Base-by-base conservation (phyloP, 805 yeast genomes). In the Nakazawaea sp. region DNA sequence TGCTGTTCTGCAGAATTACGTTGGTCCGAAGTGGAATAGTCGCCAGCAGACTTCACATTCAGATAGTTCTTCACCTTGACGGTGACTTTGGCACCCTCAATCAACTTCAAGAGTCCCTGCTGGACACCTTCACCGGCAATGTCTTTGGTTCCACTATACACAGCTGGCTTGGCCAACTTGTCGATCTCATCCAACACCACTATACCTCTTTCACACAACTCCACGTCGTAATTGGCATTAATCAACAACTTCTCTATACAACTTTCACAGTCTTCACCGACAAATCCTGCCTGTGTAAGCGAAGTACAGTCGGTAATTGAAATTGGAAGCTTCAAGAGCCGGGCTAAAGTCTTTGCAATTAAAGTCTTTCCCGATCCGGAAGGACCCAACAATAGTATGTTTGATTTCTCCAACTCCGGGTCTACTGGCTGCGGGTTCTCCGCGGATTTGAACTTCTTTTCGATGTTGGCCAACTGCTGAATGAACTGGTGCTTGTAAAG, bases 121-220 rank as follows among this genome's bases (percentile, higher is more conserved):
- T 75, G 82, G 13, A 76, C 81, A 33, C 82, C 81, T 52, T 76
- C 81, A 6, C 82, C 82, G 1, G 79, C 62, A 2, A 75, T 76
- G 50, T 75, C 82, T 43, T 72, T 70, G 0, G 74, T 64, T 4
- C 75, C 77, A 24, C 61, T 60, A 25, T 59, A 53, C 10, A 63
- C 61, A 1, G 67, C 53, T 1, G 74, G 71, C 43, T 70, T 72
- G 0, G 81, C 68, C 9, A 77, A 48, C 43, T 75, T 76, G 45
- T 76, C 81, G 16, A 75, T 58, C 46, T 77, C 82, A 50, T 77
- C 81, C 4, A 77, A 50, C 3, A 77, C 81, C 33, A 77, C 64
- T 20, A 75, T 73, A 4, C 83, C 83, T 39, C 65, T 62, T 45
- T 75, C 77, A 20, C 76, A 68, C 37, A 61, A 61, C 8, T 64